Conservation (phyloP, 2,329 filamentous ascomycete species). For the Lecanicillium sp. region DNA sequence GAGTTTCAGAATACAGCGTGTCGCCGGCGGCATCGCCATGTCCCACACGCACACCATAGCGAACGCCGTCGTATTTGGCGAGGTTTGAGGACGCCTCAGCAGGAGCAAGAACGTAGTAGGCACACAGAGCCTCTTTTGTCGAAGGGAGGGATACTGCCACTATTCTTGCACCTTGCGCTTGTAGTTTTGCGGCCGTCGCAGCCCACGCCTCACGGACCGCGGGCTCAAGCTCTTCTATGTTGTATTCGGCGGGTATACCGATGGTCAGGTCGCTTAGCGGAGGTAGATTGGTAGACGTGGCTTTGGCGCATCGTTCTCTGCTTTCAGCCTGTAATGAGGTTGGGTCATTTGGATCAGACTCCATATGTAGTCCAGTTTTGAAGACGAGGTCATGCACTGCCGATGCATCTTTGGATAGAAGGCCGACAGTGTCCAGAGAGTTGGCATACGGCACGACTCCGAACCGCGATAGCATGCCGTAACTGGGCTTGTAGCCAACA, state of each 20-base stretch:
- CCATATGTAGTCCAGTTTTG: conserved; percentile 40
- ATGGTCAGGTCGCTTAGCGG: conserved; percentile 37
- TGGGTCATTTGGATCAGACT: conserved; percentile 65
- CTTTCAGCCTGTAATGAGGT: conserved; percentile 59
- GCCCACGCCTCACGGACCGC: conserved; percentile 66
- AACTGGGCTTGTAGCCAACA: conserved; percentile 86
- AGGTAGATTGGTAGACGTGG: conserved; percentile 20
- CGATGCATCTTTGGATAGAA: conserved; percentile 55
- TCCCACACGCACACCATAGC: conserved; percentile 63
- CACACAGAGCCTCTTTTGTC: conserved; percentile 78
- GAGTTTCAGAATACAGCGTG: conserved; percentile 70
- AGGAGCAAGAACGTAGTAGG: conserved; percentile 92
- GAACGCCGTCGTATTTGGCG: conserved; percentile 94
- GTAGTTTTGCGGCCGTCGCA: conserved; percentile 52
- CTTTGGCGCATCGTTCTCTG: conserved; percentile 41
- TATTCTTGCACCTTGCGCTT: conserved; percentile 61
- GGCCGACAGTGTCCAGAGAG: conserved; percentile 82
- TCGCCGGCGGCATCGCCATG: conserved; percentile 49
- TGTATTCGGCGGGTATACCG: conserved; percentile 71
- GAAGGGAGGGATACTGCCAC: conserved; percentile 74
- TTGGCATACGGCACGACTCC: conserved; percentile 91
- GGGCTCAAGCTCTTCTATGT: conserved; percentile 71
- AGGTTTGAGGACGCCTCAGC: conserved; percentile 95
- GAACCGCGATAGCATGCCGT: conserved; percentile 78
- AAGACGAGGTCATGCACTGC: conserved; percentile 46